Evolutionary conservation across 2,329 filamentous ascomycete genomes (phyloP).

Genomic region (Penicillium sp.): DNA sequence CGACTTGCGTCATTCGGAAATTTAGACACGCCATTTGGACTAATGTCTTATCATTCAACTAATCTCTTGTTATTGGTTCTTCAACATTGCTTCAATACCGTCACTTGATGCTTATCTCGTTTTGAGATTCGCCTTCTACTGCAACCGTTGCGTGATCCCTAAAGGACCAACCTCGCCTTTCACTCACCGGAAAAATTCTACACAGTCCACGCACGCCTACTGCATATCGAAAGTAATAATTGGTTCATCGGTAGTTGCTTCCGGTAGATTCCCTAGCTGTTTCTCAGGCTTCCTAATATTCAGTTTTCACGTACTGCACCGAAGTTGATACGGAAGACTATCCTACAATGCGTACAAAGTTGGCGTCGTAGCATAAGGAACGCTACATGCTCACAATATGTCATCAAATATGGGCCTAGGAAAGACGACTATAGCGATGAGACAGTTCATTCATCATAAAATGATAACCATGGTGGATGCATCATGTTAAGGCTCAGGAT

Average conservation of each 20-base stretch:
- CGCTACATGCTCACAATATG: not conserved
- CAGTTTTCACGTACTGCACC: no score
- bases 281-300: no score
- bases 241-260: no score
- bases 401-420: accelerated
- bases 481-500: not conserved
- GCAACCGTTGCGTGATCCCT: not conserved
- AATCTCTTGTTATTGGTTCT: not conserved
- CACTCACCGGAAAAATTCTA: no score
- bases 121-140: not conserved
- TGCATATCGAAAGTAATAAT: no score
- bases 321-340: no score
- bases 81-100: not conserved
- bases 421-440: not conserved
- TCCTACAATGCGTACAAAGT: not conserved
- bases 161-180: not conserved
- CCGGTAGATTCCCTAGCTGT: no score
- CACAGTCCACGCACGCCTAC: no score
- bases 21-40: not conserved
- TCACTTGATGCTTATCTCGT: not conserved
- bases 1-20: not conserved
- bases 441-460: not conserved
- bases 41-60: not conserved
- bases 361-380: not conserved
- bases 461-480: not conserved